Conservation (phyloP, 805 yeast species). For the Suhomyces xylopsoci region DNA sequence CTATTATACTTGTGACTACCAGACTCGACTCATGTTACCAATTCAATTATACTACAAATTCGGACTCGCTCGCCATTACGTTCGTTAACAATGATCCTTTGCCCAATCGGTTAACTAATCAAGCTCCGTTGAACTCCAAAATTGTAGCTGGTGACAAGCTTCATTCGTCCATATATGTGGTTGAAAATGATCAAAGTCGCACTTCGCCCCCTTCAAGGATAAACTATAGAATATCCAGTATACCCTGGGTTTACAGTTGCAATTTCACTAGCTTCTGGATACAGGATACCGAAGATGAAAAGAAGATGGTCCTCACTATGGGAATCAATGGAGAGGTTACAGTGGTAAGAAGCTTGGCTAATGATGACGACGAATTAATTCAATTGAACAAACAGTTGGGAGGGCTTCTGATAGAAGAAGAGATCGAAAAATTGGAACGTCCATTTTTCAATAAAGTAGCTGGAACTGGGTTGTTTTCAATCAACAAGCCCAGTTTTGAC, state of each 20-base stretch:
- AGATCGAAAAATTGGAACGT: slow-evolving; percentile 22
- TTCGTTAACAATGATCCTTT: slow-evolving; percentile 29
- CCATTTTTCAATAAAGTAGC: slow-evolving; percentile 37
- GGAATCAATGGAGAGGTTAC: slow-evolving; percentile 40
- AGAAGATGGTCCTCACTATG: slow-evolving; percentile 20
- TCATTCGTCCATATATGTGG: slow-evolving; percentile 29
- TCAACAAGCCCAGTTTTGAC: slow-evolving; percentile 36
- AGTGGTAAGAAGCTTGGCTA: slow-evolving; percentile 14
- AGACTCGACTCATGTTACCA: slow-evolving; percentile 33
- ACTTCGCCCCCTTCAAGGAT: not conserved
- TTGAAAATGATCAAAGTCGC: slow-evolving; percentile 14
- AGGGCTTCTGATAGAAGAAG: slow-evolving; percentile 10
- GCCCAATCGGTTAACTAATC: slow-evolving; percentile 33
- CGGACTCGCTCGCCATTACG: slow-evolving; percentile 3
- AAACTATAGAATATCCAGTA: slow-evolving; percentile 20
- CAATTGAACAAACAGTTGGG: slow-evolving; percentile 13
- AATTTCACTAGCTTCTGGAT: slow-evolving; percentile 22
- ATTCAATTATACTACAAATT: slow-evolving; percentile 16
- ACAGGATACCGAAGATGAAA: not conserved
- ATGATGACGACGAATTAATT: slow-evolving; percentile 13
- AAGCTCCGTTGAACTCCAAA: slow-evolving; percentile 18
- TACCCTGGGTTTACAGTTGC: slow-evolving; percentile 32
- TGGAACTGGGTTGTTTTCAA: slow-evolving; percentile 38
- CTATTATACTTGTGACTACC: slow-evolving; percentile 26
- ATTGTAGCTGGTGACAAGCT: slow-evolving; percentile 34